Evolutionary conservation across 1,139 yeast genomes (phyloP).

Genomic region (Torulaspora globosa): DNA sequence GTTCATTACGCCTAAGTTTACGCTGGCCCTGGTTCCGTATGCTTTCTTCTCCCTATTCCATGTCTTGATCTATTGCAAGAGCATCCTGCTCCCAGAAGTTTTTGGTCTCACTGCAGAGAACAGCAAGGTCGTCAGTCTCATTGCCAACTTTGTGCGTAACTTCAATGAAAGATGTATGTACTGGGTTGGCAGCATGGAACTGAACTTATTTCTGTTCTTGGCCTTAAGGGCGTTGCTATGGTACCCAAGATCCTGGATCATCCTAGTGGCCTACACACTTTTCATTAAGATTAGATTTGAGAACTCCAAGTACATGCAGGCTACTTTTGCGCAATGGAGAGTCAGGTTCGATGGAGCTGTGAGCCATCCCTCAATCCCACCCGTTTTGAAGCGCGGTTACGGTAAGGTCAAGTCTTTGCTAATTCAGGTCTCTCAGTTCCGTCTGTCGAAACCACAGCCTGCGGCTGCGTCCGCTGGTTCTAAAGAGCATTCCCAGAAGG

Average conservation of each 20-base stretch:
- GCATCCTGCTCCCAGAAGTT: conserved; percentile 63
- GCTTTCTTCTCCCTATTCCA: conserved; percentile 69
- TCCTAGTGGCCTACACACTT: conserved; percentile 53
- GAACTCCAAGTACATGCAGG: conserved; percentile 68
- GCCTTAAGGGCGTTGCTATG: conserved; percentile 55
- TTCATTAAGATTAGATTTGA: conserved; percentile 80
- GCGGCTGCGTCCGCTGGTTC: conserved; percentile 1
- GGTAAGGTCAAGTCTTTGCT: conserved; percentile 45
- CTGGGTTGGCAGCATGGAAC: conserved; percentile 68
- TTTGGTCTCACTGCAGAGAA: conserved; percentile 43
- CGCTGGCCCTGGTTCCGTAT: conserved; percentile 61
- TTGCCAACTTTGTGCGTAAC: conserved; percentile 54
- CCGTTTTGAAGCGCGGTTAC: conserved; percentile 58
- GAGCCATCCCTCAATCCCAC: conserved; percentile 56
- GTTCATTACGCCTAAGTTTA: conserved; percentile 51
- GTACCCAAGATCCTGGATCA: conserved; percentile 59
- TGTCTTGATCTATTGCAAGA: conserved; percentile 60
- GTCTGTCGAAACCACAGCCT: conserved; percentile 18
- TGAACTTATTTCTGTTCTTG: conserved; percentile 49
- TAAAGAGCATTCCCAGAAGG: background rate
- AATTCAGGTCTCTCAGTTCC: conserved; percentile 24
- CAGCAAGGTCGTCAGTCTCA: conserved; percentile 40
- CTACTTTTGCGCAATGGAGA: conserved; percentile 66
- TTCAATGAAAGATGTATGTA: conserved; percentile 70
- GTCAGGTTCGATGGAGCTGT: conserved; percentile 65